Evolutionary conservation across 192 early-diverging fungal genomes (phyloP).

Genomic region (Gorgonomyces haynaldii): DNA sequence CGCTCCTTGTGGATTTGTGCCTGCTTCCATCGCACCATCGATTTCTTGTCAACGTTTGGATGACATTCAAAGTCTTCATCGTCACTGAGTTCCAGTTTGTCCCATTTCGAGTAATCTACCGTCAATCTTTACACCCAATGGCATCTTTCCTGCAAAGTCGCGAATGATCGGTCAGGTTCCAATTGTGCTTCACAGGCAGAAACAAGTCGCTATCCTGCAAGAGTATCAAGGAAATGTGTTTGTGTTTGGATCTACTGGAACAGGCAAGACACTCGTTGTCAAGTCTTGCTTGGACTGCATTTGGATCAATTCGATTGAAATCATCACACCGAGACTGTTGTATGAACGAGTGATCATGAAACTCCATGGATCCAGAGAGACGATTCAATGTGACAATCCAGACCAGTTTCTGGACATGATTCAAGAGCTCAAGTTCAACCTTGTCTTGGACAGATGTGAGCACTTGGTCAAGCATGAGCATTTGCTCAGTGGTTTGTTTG

Average conservation of each 20-base stretch:
- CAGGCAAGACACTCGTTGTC: slow-evolving; percentile 46
- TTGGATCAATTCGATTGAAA: slow-evolving; percentile 65
- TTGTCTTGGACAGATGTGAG: too few species aligned
- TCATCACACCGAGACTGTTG: slow-evolving; percentile 59
- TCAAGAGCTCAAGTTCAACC: slow-evolving; percentile 57
- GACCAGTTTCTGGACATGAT: slow-evolving; percentile 54
- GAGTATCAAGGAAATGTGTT: slow-evolving; percentile 20
- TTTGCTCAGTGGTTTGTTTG: background rate
- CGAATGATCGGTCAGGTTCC: too few species aligned
- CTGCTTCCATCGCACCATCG: slow-evolving; percentile 78
- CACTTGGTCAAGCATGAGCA: background rate
- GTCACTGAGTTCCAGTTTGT: slow-evolving; percentile 11
- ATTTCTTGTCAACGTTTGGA: slow-evolving; percentile 89
- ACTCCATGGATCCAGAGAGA: slow-evolving; percentile 38
- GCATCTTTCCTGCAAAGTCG: too few species aligned
- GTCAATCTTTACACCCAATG: slow-evolving; percentile 4
- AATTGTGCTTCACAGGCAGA: too few species aligned
- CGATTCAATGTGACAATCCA: slow-evolving; percentile 50
- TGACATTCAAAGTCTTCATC: slow-evolving; percentile 12
- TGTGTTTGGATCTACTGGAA: slow-evolving; percentile 41
- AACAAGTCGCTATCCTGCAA: too few species aligned
- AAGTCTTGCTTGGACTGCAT: slow-evolving; percentile 17
- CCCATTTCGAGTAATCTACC: slow-evolving; percentile 8
- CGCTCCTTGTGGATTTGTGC: slow-evolving; percentile 79
- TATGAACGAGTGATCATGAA: slow-evolving; percentile 76